Evolutionary conservation across 768 basidiomycete genomes (phyloP).

Genomic region (Chalciporus chontae): DNA sequence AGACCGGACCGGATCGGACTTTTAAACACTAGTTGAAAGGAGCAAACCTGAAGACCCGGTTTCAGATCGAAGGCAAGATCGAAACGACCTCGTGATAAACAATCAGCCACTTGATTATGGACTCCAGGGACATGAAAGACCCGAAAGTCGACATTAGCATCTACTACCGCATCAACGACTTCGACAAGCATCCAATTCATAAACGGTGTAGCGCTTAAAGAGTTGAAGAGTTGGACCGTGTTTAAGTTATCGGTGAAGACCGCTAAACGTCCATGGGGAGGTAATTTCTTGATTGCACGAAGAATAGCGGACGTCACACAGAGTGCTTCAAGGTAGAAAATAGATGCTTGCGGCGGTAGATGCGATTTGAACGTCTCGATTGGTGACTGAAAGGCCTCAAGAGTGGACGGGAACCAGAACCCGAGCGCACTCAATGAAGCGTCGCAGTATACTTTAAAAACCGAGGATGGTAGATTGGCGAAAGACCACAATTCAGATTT

Average conservation of each 20-base stretch:
- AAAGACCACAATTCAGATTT: conserved; percentile 13
- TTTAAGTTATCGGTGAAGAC: conserved; percentile 33
- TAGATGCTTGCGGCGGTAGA: neutral
- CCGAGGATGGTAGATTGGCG: neutral
- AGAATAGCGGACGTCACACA: neutral
- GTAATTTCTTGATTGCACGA: neutral
- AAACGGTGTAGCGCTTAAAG: conserved; percentile 5
- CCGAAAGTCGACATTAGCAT: conserved; percentile 12
- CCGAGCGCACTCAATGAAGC: conserved; percentile 22
- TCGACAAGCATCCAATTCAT: conserved; percentile 18
- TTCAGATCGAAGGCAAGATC: conserved; percentile 4
- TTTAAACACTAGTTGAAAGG: too few species aligned
- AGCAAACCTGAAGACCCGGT: neutral
- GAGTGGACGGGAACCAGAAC: conserved; percentile 23
- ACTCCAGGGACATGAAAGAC: conserved; percentile 25
- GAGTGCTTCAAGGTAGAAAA: neutral
- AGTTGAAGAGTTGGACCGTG: conserved; percentile 34
- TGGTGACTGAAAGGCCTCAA: too few species aligned
- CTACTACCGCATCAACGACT: conserved; percentile 8
- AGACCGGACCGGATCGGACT: too few species aligned
- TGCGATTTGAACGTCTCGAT: too few species aligned
- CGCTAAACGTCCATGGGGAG: neutral
- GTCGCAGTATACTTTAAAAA: conserved; percentile 17
- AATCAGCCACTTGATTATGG: conserved; percentile 26
- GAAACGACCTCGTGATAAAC: conserved; percentile 17